Conservation (phyloP, 345 rosid genomes). For the Populus simonii region DNA sequence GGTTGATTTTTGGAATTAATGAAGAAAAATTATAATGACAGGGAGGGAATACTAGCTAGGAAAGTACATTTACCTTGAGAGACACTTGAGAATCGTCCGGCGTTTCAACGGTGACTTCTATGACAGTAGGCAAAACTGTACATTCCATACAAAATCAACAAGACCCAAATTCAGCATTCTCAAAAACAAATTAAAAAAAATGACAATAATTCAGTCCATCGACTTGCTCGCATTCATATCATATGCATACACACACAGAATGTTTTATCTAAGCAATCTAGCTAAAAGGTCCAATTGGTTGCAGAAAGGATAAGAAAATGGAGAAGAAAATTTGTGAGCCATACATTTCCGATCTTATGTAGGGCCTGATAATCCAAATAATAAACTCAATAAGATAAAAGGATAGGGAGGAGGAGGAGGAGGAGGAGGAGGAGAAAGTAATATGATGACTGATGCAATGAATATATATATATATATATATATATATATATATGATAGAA, state of each 20-base stretch:
- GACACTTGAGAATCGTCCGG: conserved; percentile 29
- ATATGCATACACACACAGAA: neutral
- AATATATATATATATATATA: no score
- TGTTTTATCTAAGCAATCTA: neutral
- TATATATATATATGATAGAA: neutral
- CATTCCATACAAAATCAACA: neutral
- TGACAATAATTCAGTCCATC: neutral
- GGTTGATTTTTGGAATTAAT: no score
- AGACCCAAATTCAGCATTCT: neutral
- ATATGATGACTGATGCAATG: neutral
- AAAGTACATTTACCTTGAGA: conserved; percentile 16
- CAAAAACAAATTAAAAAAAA: neutral
- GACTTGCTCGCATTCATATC: neutral
- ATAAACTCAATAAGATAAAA: neutral
- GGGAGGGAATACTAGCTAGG: no score
- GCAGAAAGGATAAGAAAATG: neutral
- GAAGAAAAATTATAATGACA: no score
- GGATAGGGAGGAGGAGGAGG: neutral
- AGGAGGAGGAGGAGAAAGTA: neutral
- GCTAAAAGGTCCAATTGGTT: neutral
- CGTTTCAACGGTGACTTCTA: conserved; percentile 26
- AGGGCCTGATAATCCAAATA: neutral
- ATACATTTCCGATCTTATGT: neutral
- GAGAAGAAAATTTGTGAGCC: neutral
- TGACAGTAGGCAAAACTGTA: conserved; percentile 29